Base-by-base conservation (phyloP, 306 rosid species). In the Spatholobus suberectus region DNA sequence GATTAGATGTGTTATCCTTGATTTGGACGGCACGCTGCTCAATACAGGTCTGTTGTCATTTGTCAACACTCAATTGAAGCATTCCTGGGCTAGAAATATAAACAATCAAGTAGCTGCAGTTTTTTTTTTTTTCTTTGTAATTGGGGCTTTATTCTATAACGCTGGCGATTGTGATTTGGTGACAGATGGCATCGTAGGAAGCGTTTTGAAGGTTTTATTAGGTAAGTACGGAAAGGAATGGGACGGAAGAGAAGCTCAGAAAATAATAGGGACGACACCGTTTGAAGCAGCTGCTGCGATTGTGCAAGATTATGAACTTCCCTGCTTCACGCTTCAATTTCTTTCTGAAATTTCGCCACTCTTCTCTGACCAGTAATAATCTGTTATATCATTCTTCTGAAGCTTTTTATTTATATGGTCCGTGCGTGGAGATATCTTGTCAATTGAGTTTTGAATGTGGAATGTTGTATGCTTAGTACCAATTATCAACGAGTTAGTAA, bases 181-280 rank as follows among this genome's bases (percentile, higher is more conserved):
- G 54, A 40, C 88, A 96, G 99, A 96, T 80, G 97, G 92, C 77
- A 80, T 96, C 4, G 87, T 92, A 7, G 80, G 82, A 66, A 88
- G 91, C 4, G 92, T 93, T 57, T 87, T 93, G 37, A 94, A 81
- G 81, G 88, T 58, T 35, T 73, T 82, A 70, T 81, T 93, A 69
- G 85, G 86, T 0, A 92, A 91, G 82, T 90, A 85, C 51, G 99
- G 94, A 54, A 92, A 92, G 85, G 83, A 90, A 75, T 96, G 99
- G 99, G 99, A 96, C 86, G 99, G 94, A 40, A 89, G 99, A 73
- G 99, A 96, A 85, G 80, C 87, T 77, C 90, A 81, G 43, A 90
- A 87, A 75, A 69, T 88, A 58, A 59, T 76, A 3, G 98, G 98
- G 17, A 96, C 83, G 86, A 90, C 93, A 17, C 96, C 99, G 26